phyloP scores from a whole-genome alignment of 2,329 filamentous ascomycete species.

The Penicillium polonicum region DNA sequence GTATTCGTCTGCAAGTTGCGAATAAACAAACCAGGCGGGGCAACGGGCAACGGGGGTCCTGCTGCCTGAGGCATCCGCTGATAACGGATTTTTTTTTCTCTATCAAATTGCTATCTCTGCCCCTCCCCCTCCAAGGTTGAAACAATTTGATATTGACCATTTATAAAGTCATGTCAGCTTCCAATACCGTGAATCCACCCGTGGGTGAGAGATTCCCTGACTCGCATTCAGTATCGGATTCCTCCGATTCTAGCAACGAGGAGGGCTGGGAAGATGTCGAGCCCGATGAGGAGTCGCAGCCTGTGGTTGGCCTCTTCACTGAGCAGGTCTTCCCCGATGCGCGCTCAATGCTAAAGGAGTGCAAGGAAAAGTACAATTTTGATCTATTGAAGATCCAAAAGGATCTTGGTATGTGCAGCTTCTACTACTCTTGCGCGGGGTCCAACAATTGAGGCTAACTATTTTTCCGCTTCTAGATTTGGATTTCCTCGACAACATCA shows the following conservation, averaged over 20 bases:
- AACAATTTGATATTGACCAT: constrained; percentile 4
- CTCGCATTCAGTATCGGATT: constrained; percentile 36
- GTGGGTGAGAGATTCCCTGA: constrained; percentile 27
- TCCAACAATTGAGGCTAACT: constrained; percentile 19
- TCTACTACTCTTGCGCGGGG: constrained; percentile 6
- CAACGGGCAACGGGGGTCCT: constrained; percentile 14
- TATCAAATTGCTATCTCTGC: constrained; percentile 18
- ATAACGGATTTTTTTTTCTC: constrained; percentile 29
- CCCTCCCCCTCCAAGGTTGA: constrained; percentile 17
- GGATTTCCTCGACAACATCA: constrained; percentile 72
- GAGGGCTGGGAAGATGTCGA: constrained; percentile 61
- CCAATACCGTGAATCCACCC: constrained; percentile 20
- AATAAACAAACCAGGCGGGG: constrained; percentile 31
- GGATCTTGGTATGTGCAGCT: constrained; percentile 43
- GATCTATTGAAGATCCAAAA: constrained; percentile 64
- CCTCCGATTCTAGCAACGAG: constrained; percentile 50
- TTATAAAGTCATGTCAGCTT: constrained; percentile 30
- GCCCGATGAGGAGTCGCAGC: constrained; percentile 61
- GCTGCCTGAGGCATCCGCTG: constrained; percentile 21
- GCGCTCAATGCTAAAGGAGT: constrained; percentile 65
- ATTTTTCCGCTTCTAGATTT: constrained; percentile 49
- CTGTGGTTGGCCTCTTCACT: constrained; percentile 68
- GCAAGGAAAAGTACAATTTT: constrained; percentile 64
- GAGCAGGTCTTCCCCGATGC: constrained; percentile 64
- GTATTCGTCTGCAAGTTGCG: constrained; percentile 12